Percentiles rank a stretch among this genome's conserved stretches.
phyloP scores from a whole-genome alignment of 2,329 filamentous ascomycete genomes.

The Fusarium agapanthi region DNA sequence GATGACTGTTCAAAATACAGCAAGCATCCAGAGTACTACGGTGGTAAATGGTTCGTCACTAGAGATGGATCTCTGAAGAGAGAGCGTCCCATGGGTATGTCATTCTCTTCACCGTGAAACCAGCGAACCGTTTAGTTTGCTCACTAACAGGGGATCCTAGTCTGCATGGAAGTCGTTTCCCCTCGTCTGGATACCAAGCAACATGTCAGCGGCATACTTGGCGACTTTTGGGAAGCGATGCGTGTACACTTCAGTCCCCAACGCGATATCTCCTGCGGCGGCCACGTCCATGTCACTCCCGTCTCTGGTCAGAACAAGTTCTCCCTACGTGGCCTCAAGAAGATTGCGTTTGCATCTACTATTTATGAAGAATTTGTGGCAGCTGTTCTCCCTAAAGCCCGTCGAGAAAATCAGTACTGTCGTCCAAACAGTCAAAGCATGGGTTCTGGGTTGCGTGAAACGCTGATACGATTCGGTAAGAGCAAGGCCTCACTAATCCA shows the following conservation, averaged over 20 bases:
- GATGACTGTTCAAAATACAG: conserved; percentile 51
- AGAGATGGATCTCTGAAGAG: conserved; percentile 51
- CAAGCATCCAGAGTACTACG: conserved; percentile 54
- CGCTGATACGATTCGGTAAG: conserved; percentile 43
- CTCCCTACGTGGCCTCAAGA: conserved; percentile 47
- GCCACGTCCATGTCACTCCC: conserved; percentile 53
- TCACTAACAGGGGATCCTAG: conserved; percentile 35
- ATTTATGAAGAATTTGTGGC: conserved; percentile 49
- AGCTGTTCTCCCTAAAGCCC: conserved; percentile 44
- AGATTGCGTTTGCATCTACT: conserved; percentile 49
- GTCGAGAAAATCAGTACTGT: conserved; percentile 51
- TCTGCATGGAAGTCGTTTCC: conserved; percentile 54
- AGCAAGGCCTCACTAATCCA: conserved; percentile 36
- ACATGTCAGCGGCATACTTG: conserved; percentile 45
- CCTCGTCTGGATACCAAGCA: conserved; percentile 49
- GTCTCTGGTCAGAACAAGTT: conserved; percentile 47
- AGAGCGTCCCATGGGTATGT: conserved; percentile 48
- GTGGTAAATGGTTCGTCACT: conserved; percentile 54
- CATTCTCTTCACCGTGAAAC: neutral
- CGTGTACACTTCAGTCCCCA: conserved; percentile 52
- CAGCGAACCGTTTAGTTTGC: neutral
- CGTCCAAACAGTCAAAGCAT: conserved; percentile 45
- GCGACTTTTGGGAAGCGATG: conserved; percentile 54
- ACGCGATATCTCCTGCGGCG: conserved; percentile 48
- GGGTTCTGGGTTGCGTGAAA: conserved; percentile 43